phyloP scores from a whole-genome alignment of 2,329 filamentous ascomycete genomes.

The Xylaria sp. region DNA sequence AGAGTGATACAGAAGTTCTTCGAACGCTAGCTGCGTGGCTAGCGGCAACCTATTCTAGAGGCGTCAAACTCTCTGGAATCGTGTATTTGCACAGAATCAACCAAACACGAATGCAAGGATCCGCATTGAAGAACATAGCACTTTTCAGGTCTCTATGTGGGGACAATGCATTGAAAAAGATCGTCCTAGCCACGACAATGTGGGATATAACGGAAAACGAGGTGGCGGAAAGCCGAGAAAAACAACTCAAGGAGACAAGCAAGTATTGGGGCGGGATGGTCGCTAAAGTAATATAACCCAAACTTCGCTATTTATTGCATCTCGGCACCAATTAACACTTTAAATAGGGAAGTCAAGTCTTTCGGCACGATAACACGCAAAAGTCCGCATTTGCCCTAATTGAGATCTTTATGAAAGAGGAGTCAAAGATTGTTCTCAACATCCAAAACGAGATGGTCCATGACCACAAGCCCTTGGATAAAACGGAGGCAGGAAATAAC shows the following conservation, averaged over 20 bases:
- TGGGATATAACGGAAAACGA: slow-evolving; percentile 40
- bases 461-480: slow-evolving; percentile 1
- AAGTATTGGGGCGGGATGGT: slow-evolving; percentile 26
- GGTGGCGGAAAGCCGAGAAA: slow-evolving; percentile 11
- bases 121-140: slow-evolving; percentile 16
- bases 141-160: slow-evolving; percentile 32
- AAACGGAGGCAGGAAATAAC: slow-evolving; percentile 11
- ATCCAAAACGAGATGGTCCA: slow-evolving; percentile 20
- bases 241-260: slow-evolving; percentile 9
- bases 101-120: slow-evolving; percentile 24
- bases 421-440: slow-evolving; percentile 7
- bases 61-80: slow-evolving; percentile 26
- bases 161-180: slow-evolving; percentile 10
- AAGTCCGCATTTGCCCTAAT: slow-evolving; percentile 8
- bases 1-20: slow-evolving; percentile 27
- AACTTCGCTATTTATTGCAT: neutral
- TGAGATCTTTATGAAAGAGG: slow-evolving; percentile 7
- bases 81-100: slow-evolving; percentile 30
- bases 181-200: slow-evolving; percentile 30
- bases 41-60: slow-evolving; percentile 11
- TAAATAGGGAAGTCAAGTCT: slow-evolving; percentile 18
- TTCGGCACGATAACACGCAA: slow-evolving; percentile 22
- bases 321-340: neutral
- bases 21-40: slow-evolving; percentile 25
- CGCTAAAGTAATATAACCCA: slow-evolving; percentile 2